Base-by-base conservation (phyloP, 2,329 filamentous ascomycete species). In the Fusarium sp. region DNA sequence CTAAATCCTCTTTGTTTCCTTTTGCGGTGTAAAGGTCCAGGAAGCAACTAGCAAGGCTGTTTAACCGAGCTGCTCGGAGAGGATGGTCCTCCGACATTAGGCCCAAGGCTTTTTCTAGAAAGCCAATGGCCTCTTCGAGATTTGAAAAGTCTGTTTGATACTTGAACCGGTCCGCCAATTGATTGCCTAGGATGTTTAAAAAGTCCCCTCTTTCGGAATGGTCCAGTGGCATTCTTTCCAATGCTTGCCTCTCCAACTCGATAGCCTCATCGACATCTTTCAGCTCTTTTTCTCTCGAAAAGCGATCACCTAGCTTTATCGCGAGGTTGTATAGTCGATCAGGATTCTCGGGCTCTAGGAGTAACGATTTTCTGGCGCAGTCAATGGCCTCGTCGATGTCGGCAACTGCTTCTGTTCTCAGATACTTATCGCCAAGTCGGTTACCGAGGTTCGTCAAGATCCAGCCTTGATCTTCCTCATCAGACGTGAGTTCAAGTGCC, bases 401-500 rank as follows among this genome's bases (percentile, higher is more conserved):
- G 1, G 23, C 13, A 12, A 26, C 10, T 5, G 20, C 13, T 9
- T 27, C 8, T 13, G 56, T 59, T 30, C 56, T 20, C 13, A 59
- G 10, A 20, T 54, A 59, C 17, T 9, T 59, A 7, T 59, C 56
- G 6, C 56, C 56, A 3, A 59, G 56, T 11, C 56, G 56, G 17
- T 59, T 59, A 1, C 46, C 56, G 8, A 59, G 27, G 20, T 59
- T 54, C 7, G 56, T 54, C 35, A 54, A 54, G 27, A 54, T 33
- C 3, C 1, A 9, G 13, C 37, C 14, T 32, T 37, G 37, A 7
- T 12, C 14, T 4, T 23, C 50, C 10, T 27, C 27, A 12, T 3
- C 3, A 4, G 50, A 18, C 4, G 20, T 42, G 9, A 30, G 9
- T 40, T 58, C 5, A 6, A 58, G 26, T 6, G 44, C 44, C n/a